Percentiles rank a stretch among this genome's conserved stretches.
Conservation (phyloP, 2,329 filamentous ascomycete genomes). For the Trichoderma sp. region DNA sequence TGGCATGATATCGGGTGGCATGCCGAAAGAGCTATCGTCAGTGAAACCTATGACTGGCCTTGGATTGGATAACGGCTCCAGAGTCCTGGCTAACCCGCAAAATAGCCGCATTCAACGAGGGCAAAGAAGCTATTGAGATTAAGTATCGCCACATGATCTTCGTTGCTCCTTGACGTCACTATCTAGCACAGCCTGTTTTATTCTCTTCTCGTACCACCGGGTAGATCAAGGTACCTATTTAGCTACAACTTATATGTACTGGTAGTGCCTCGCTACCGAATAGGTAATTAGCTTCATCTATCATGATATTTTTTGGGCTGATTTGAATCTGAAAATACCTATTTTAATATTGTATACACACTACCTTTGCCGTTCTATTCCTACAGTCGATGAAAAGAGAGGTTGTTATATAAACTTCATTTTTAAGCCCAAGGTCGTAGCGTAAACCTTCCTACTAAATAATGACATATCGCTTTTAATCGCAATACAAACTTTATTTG, state of each 20-base stretch:
- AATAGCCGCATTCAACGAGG: constrained; percentile 6
- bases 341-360: not conserved
- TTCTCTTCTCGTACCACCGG: not conserved
- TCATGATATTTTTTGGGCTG: not conserved
- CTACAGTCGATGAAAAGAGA: not conserved
- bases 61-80: constrained; percentile 9
- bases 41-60: not conserved
- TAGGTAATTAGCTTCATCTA: not conserved
- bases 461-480: not conserved
- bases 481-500: not conserved
- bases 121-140: not conserved
- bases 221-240: not conserved
- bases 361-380: no score
- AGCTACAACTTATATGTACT: not conserved
- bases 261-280: not conserved
- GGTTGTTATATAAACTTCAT: not conserved
- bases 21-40: constrained; percentile 2
- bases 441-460: no score
- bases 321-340: not conserved
- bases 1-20: not conserved
- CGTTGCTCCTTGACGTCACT: constrained; percentile 11
- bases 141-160: not conserved
- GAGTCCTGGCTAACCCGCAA: constrained; percentile 10
- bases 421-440: not conserved
- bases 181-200: not conserved